Base-by-base conservation (phyloP, 2,329 filamentous ascomycete species). In the Pseudogymnoascus sp. region DNA sequence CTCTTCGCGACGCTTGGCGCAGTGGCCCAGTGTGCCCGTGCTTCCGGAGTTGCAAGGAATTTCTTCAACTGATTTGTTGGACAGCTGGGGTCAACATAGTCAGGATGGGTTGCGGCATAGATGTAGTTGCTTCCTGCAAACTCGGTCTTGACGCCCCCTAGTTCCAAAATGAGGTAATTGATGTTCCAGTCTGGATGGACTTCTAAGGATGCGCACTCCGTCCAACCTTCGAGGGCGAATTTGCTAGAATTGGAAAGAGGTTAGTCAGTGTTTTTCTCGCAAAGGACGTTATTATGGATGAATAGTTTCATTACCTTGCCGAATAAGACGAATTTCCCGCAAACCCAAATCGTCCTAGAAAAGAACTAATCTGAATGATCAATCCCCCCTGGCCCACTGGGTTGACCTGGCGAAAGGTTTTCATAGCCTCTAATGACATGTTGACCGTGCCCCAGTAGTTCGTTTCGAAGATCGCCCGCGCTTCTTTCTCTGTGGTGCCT, bases 391-490 rank as follows among this genome's bases (percentile, higher is more conserved):
- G 10, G 62, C 65, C 64, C 39, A 74, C 71, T 6, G 47, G 9
- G 26, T 57, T 57, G 10, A 29, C 10, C 5, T 57, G 21, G 4
- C 76, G 71, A 69, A 79, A 73, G 13, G 74, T 67, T 13, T 71
- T 70, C 3, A 80, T 54, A 0, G 72, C 73, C n/a, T 67, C 66
- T 60, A 70, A 73, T 0, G 76, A 74, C 6, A 79, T 68, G 11
- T 73, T 67, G 0, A 74, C 74, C 5, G 73, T 74, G 11, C 76
- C 76, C 68, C 74, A 79, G 64, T 79, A 78, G 39, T 77, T 71
- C 0, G 75, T 77, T 15, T 79, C 76, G 58, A 79, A 70, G 40
- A 76, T 63, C 1, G 64, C 61, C 17, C 73, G 73, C 1, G 69
- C 65, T 58, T 74, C 69, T n/a, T 67, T 66, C 10, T 74, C 70